A percentile compares a stretch with the other conserved stretches of the same genome.
These are phyloP conservation scores for Eimeria brunetti DNA, from an alignment of 169 alveolate species.

Conservation along the genomic window DNA sequence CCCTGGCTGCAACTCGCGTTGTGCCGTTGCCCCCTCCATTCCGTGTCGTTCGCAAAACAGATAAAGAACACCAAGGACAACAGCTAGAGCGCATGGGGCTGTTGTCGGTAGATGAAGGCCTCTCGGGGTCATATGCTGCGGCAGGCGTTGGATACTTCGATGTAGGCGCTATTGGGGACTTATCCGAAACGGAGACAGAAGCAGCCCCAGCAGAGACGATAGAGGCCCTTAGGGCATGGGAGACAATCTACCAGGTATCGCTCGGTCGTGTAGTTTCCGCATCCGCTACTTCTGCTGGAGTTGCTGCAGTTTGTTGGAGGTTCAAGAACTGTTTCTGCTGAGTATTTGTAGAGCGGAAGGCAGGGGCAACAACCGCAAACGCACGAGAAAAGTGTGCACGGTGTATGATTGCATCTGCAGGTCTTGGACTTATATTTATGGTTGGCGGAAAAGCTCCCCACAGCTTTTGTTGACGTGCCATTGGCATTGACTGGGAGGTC, in stretches of 20 bases:
- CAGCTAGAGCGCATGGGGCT: conserved; percentile 1
- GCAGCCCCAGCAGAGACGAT: conserved; percentile 59
- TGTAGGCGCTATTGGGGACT: neutral
- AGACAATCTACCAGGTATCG: conserved; percentile 47
- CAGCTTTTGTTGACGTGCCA: conserved; percentile 49
- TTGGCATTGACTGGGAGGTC: conserved; percentile 55
- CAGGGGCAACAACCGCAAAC: neutral
- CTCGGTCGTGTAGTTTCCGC: neutral
- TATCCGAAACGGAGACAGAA: conserved; percentile 29
- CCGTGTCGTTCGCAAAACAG: conserved; percentile 39
- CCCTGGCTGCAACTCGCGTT: conserved; percentile 64
- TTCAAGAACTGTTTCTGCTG: neutral
- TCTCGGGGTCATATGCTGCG: conserved; percentile 6
- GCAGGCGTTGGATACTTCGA: conserved; percentile 48
- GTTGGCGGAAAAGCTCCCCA: conserved; percentile 66
- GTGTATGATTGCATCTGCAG: conserved; percentile 4
- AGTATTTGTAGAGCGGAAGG: neutral
- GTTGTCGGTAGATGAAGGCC: conserved; percentile 24
- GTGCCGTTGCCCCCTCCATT: conserved; percentile 73
- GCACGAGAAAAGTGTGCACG: neutral
- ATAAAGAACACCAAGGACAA: neutral
- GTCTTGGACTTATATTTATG: conserved; percentile 64
- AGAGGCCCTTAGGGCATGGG: conserved; percentile 66
- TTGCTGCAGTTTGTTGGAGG: neutral
- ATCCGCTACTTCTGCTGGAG: neutral